Evolutionary conservation across 352 stramenopile genomes (phyloP), one percentile per base, ranked within the genome.

Genomic region (Halophytophthora batemanensis): DNA sequence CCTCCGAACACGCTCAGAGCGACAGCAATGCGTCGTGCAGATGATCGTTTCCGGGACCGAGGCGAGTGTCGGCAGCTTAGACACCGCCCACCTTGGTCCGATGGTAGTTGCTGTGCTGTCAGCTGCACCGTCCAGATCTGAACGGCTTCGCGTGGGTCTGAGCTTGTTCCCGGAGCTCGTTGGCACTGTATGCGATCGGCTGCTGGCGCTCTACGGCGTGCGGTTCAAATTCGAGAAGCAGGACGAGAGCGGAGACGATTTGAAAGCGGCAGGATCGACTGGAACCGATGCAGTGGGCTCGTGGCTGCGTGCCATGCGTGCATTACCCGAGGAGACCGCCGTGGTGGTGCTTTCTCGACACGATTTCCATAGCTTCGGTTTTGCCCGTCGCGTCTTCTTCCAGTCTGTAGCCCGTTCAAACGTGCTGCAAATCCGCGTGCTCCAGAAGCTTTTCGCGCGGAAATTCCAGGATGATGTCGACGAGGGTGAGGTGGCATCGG

Each of bases 331-430:
- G 21, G 22, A 57, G 14, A 56, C 45, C 2, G 52, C 45, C 2
- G 47, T 65, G 2, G 19, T 80, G 13, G 17, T 80, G 13, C 12
- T 64, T 6, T 56, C 64, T 6, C 28, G 22, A 0, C 43, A 63
- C 11, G 39, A 59, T 2, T 69, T 76, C 12, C 21, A 64, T 17
- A 77, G 70, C 21, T 77, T 77, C 28, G 22, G 41, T 5, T 71
- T 80, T 47, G 44, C 60, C 4, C 49, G 53, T 18, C 55, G 58
- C 11, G 44, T 59, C 14, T 77, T 77, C 44, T 76, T 75, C 15
- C 53, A 63, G 2, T 60, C 49, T 11, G 15, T 69, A 10, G 43
- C 59, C 1, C 17, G 21, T 11, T 56, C 54, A 18, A n/a, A 12
- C 10, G 5, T 17, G 4, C 7, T 64, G 6, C 59, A 61, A 64